Conservation (phyloP, 306 rosid species). For the Crataegus laevigata region DNA sequence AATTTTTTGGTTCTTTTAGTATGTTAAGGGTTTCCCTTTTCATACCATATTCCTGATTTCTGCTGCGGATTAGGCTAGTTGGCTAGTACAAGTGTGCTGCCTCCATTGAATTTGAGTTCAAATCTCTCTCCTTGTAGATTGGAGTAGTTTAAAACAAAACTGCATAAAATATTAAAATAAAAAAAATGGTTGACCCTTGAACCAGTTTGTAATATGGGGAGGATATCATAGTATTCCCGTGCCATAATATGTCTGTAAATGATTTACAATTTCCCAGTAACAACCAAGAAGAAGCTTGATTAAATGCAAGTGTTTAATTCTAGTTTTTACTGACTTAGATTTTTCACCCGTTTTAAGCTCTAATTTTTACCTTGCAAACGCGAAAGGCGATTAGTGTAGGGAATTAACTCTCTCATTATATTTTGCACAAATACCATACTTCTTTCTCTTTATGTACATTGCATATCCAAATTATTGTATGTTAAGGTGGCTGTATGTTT, state of each 20-base stretch:
- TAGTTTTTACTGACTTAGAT: not conserved
- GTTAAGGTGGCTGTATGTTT: not conserved
- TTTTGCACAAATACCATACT: not conserved
- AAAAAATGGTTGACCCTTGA: not conserved
- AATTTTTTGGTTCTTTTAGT: not conserved
- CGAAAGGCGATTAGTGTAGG: not conserved
- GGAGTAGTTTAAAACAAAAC: not conserved
- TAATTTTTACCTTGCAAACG: not conserved
- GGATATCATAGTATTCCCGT: no score
- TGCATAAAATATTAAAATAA: not conserved
- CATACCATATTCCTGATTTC: not conserved
- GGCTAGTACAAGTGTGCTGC: not conserved
- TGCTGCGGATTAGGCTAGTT: not conserved
- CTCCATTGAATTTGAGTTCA: not conserved
- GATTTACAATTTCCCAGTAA: no score
- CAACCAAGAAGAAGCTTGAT: not conserved
- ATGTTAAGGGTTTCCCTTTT: not conserved
- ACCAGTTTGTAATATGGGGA: not conserved
- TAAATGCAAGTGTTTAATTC: not conserved
- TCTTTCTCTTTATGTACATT: not conserved
- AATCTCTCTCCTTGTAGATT: not conserved
- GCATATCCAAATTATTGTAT: not conserved
- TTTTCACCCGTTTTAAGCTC: not conserved
- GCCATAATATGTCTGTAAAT: no score
- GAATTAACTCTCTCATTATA: not conserved